Percentiles rank a stretch among this genome's conserved stretches.
phyloP scores from a whole-genome alignment of 2,329 filamentous ascomycete species.

The Colletotrichum sp. region DNA sequence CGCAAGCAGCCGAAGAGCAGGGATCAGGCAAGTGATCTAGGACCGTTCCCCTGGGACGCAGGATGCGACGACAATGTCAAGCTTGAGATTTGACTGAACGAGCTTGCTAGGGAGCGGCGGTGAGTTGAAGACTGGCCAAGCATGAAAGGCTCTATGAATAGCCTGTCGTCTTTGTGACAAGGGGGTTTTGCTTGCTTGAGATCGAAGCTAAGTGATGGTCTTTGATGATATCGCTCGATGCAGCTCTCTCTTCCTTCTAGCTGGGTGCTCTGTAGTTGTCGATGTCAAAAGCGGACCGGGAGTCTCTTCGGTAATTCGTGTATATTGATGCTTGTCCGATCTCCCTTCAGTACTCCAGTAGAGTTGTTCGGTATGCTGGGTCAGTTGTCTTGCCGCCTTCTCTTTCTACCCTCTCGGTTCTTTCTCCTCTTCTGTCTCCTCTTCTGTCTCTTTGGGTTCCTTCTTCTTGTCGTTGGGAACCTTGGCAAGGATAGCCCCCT shows the following conservation, averaged over 20 bases:
- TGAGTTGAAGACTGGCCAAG: not conserved
- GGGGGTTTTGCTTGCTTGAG: not conserved
- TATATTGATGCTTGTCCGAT: not conserved
- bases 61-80: constrained; percentile 7
- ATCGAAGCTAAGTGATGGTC: not conserved
- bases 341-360: not conserved
- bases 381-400: not conserved
- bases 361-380: not conserved
- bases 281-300: not conserved
- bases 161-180: not conserved
- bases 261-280: not conserved
- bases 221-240: not conserved
- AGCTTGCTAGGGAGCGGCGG: constrained; percentile 1
- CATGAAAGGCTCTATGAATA: constrained; percentile 13
- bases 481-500: not conserved
- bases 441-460: not conserved
- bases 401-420: not conserved
- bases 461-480: not conserved
- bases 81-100: not conserved
- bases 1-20: constrained; percentile 19
- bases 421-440: not conserved
- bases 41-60: not conserved
- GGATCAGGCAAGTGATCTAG: constrained; percentile 6
- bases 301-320: not conserved
- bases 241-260: not conserved